Evolutionary conservation across 306 rosid species (phyloP).

Genomic region (Inga laurina): DNA sequence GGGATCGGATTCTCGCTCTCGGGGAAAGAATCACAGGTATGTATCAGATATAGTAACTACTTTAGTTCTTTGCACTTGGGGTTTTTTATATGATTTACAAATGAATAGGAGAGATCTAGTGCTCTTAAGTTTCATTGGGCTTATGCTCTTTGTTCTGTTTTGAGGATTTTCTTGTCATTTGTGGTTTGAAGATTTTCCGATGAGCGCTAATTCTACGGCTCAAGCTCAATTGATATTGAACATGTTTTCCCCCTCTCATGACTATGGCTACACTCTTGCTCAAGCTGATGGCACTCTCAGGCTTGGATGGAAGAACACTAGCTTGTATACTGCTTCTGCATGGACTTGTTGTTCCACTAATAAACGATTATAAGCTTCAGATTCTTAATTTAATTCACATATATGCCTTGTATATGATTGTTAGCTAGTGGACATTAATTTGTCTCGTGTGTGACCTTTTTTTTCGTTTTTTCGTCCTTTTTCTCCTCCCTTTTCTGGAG

Average conservation of each 20-base stretch:
- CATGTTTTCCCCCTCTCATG: slow-evolving; percentile 59
- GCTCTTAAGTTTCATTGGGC: neutral
- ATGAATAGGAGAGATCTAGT: neutral
- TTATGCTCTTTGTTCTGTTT: neutral
- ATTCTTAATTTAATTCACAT: no score
- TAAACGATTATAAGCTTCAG: neutral
- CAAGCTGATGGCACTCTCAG: slow-evolving; percentile 76
- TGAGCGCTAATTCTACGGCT: slow-evolving; percentile 80
- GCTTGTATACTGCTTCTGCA: slow-evolving; percentile 85
- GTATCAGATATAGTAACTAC: neutral
- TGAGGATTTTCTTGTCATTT: neutral
- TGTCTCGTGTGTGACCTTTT: neutral
- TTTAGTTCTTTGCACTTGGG: neutral
- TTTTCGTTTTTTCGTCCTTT: neutral
- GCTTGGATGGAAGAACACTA: slow-evolving; percentile 85
- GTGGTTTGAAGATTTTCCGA: slow-evolving; percentile 56
- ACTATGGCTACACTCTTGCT: slow-evolving; percentile 67
- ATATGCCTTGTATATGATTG: neutral
- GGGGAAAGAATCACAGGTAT: neutral
- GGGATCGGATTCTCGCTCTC: no score
- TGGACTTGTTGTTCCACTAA: slow-evolving; percentile 62
- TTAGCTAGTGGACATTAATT: slow-evolving; percentile 16
- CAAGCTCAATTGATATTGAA: slow-evolving; percentile 83
- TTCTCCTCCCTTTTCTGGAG: neutral
- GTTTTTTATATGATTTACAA: neutral